Evolutionary conservation across 2,329 filamentous ascomycete genomes (phyloP), one percentile per base, ranked within the genome.

Genomic region (Xylaria sp.): DNA sequence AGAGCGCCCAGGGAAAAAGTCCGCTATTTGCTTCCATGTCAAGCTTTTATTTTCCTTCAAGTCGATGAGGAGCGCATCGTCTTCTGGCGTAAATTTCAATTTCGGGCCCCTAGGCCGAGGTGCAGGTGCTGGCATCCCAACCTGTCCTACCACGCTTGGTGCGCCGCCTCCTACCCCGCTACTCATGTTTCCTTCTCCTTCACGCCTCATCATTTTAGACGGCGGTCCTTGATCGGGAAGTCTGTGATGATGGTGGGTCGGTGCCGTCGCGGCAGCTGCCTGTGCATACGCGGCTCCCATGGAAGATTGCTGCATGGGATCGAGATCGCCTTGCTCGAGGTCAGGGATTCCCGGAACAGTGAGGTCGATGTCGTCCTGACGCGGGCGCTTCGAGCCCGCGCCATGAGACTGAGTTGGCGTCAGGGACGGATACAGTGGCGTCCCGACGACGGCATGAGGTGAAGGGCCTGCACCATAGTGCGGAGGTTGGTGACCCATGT

Each of bases 11-110:
- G 94, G 94, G 75, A 98, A 98, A 82, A 97, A 97, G 78, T 97
- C 94, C 66, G 94, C 93, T 77, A 98, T 98, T 84, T 98, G 94
- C 82, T 97, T 97, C 94, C 94, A 98, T 4, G 94, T 97, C 78
- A 98, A 85, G 78, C 93, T 94, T 81, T 96, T 97, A 77, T 96
- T 94, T 82, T 98, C 94, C 81, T 98, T 98, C 71, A 98, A 84
- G 78, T 97, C 93, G 66, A 97, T 91, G 63, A 98, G 85, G 57
- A 97, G 84, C 74, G 92, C 90, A 80, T 98, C 94, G 78, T 98
- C 94, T 80, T 97, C 94, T 10, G 93, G 90, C 0, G 94, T 97
- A 78, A 98, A 98, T 81, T 97, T 97, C 74, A 97, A 86, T 82
- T 97, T 98, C 7, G 94, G 94, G 2, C 93, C 94, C 69, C 92